Conservation (phyloP, 495 filamentous ascomycete species). For the Hyaloscypha finlandica region DNA sequence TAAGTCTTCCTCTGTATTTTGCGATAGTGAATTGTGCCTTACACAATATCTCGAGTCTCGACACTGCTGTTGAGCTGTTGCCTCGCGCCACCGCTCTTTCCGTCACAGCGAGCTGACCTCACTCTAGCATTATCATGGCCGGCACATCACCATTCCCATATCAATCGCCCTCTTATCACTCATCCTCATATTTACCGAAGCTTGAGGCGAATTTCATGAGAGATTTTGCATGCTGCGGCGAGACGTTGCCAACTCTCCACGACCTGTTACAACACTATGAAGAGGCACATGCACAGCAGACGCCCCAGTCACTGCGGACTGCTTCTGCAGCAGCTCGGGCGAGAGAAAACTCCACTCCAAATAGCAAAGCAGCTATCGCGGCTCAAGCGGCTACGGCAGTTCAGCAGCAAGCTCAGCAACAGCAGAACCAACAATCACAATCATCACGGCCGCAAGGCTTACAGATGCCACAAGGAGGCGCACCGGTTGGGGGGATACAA, state of each 20-base stretch:
- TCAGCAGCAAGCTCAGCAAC: constrained; percentile 57
- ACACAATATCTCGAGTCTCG: constrained; percentile 1
- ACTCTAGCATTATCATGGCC: constrained; percentile 84
- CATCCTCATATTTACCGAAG: constrained; percentile 95
- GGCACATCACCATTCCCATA: constrained; percentile 91
- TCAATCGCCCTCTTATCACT: constrained; percentile 94
- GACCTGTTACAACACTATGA: constrained; percentile 97
- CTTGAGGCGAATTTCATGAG: constrained; percentile 96
- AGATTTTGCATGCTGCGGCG: constrained; percentile 91
- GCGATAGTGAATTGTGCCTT: background rate
- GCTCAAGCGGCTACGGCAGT: constrained; percentile 48
- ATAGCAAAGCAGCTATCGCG: constrained; percentile 59
- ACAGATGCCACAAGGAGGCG: constrained; percentile 47
- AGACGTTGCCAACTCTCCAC: constrained; percentile 84
- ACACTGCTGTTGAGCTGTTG: background rate
- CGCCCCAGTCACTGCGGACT: constrained; percentile 44
- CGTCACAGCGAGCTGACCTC: constrained; percentile 29
- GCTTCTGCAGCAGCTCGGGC: constrained; percentile 34
- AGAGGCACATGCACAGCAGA: constrained; percentile 78
- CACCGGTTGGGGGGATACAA: constrained; percentile 41
- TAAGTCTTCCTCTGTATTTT: constrained; percentile 54
- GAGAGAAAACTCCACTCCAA: constrained; percentile 38
- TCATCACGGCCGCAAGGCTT: constrained; percentile 41
- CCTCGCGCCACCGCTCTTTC: constrained; percentile 20
- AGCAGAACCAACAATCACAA: constrained; percentile 38